Percentiles rank a stretch among this genome's conserved stretches.
These are phyloP conservation scores for Trifolium fragiferum DNA, from an alignment of 306 rosid genomes.

Conservation along the genomic window DNA sequence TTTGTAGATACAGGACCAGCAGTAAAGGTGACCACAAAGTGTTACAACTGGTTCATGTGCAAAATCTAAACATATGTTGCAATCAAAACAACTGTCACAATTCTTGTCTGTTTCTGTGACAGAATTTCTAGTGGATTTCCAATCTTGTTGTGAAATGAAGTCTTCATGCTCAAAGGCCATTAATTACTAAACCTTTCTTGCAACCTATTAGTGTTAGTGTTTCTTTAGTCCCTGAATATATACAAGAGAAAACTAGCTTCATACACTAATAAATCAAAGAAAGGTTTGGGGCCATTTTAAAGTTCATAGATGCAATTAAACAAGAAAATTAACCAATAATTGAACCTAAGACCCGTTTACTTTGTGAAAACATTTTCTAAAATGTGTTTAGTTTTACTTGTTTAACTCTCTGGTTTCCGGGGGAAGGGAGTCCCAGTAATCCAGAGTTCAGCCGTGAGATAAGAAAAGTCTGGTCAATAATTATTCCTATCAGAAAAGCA, in stretches of 20 bases:
- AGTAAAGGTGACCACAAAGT: constrained; percentile 91
- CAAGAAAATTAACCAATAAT: background rate
- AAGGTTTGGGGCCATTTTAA: background rate
- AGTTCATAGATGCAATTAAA: constrained; percentile 19
- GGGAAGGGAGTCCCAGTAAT: too few species aligned
- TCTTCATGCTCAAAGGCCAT: constrained; percentile 76
- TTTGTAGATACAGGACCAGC: constrained; percentile 97
- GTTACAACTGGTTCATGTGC: constrained; percentile 90
- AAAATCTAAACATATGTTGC: constrained; percentile 90
- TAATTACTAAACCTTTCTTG: constrained; percentile 1
- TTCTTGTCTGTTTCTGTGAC: constrained; percentile 50
- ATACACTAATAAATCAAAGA: background rate
- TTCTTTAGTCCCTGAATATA: constrained; percentile 33
- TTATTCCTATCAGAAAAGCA: too few species aligned
- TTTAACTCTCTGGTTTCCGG: too few species aligned
- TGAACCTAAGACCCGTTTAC: background rate
- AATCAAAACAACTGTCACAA: constrained; percentile 67
- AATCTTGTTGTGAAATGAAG: constrained; percentile 55
- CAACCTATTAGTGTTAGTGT: constrained; percentile 25
- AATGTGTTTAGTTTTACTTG: background rate
- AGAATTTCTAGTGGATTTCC: constrained; percentile 53
- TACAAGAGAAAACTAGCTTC: constrained; percentile 33
- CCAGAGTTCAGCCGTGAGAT: too few species aligned
- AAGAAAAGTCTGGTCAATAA: too few species aligned
- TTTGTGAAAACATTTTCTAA: background rate